phyloP scores from a whole-genome alignment of 495 filamentous ascomycete species.

The Aspergillus bertholletiae region DNA sequence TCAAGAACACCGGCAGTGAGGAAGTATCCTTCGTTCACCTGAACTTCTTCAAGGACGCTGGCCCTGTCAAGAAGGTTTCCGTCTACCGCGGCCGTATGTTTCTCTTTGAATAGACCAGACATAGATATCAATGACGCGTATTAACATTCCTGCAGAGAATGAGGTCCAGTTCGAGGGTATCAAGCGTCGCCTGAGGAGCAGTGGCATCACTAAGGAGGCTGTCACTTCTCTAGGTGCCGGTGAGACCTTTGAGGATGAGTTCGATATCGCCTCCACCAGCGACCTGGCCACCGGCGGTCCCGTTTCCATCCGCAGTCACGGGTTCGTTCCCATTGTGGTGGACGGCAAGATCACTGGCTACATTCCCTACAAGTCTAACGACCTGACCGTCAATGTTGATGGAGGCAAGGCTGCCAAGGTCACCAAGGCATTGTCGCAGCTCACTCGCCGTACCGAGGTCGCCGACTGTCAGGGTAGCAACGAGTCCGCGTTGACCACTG shows the following conservation, averaged over 20 bases:
- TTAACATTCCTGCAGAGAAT: slow-evolving; percentile 28
- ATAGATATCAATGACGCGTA: too few relatives aligned
- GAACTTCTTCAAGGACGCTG: slow-evolving; percentile 57
- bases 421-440: slow-evolving; percentile 35
- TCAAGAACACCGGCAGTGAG: slow-evolving; percentile 56
- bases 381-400: slow-evolving; percentile 45
- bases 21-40: slow-evolving; percentile 57
- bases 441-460: slow-evolving; percentile 48
- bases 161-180: slow-evolving; percentile 57
- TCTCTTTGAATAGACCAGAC: too few relatives aligned
- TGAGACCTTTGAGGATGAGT: slow-evolving; percentile 49
- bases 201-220: slow-evolving; percentile 44
- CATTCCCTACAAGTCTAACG: slow-evolving; percentile 45
- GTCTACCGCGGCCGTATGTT: slow-evolving; percentile 52
- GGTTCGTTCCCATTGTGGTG: slow-evolving; percentile 43
- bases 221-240: slow-evolving; percentile 56
- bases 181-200: slow-evolving; percentile 42
- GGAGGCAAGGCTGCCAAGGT: slow-evolving; percentile 46
- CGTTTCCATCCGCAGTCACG: slow-evolving; percentile 44
- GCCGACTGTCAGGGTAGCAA: slow-evolving; percentile 46
- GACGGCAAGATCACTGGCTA: slow-evolving; percentile 44
- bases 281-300: slow-evolving; percentile 50
- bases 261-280: slow-evolving; percentile 55
- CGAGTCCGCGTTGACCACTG: slow-evolving; percentile 37
- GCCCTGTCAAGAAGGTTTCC: slow-evolving; percentile 57